These are phyloP conservation scores for Didymellaceae sp. DNA, from an alignment of 2,329 filamentous ascomycete genomes.

Conservation along the genomic window DNA sequence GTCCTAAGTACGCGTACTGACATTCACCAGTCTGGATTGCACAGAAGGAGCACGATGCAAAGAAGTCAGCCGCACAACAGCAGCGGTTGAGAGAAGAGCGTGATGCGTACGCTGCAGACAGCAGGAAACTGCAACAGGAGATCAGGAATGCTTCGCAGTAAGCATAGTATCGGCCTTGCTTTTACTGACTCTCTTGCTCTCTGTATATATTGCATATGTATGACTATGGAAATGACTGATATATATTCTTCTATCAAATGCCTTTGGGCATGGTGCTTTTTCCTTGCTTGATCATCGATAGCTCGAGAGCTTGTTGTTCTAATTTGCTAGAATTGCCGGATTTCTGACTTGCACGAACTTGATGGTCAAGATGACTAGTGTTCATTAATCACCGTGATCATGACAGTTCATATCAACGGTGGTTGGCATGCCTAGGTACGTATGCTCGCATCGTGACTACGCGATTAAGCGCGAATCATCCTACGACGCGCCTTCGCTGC, in stretches of 20 bases:
- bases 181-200: conserved; percentile 9
- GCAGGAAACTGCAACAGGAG: conserved; percentile 42
- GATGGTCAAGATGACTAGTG: no score
- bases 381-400: no score
- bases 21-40: conserved; percentile 42
- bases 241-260: conserved; percentile 21
- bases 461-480: conserved; percentile 24
- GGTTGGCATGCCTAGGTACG: no score
- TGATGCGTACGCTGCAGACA: conserved; percentile 40
- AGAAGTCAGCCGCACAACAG: conserved; percentile 34
- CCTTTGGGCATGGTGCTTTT: neutral
- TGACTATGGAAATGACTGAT: conserved; percentile 13
- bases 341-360: no score
- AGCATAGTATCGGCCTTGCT: conserved; percentile 4
- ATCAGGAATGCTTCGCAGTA: conserved; percentile 41
- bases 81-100: conserved; percentile 41
- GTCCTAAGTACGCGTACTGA: conserved; percentile 12
- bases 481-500: conserved; percentile 26
- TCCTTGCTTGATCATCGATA: no score
- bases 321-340: no score
- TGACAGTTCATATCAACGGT: no score
- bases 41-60: conserved; percentile 44
- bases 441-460: conserved; percentile 34
- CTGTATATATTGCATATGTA: conserved; percentile 27
- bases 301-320: neutral